Conservation (phyloP, 768 basidiomycete genomes). For the Hemileccinum impolitum region DNA sequence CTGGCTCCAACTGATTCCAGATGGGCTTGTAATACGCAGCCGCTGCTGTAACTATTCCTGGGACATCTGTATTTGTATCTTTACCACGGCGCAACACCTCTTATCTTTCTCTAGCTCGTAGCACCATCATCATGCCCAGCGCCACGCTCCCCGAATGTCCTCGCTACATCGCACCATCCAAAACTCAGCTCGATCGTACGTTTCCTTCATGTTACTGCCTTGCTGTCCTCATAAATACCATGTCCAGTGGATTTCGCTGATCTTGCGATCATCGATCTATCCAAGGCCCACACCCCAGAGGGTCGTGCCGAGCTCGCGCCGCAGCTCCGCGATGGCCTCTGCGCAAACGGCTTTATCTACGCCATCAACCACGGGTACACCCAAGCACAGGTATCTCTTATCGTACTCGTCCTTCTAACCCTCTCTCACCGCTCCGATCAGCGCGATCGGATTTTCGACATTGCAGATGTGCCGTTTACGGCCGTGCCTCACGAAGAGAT, state of each 20-base stretch:
- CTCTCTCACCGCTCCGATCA: conserved; percentile 23
- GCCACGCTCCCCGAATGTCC: conserved; percentile 31
- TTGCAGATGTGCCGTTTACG: conserved; percentile 45
- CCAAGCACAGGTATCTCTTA: conserved; percentile 31
- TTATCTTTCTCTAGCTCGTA: no score
- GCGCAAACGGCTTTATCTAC: conserved; percentile 38
- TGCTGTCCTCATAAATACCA: conserved; percentile 11
- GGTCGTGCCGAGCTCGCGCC: conserved; percentile 39
- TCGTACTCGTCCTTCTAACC: not conserved
- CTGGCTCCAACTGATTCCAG: no score
- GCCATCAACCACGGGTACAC: conserved; percentile 39
- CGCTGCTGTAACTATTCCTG: no score
- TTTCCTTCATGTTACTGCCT: not conserved
- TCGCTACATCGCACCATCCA: conserved; percentile 32
- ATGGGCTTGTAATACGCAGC: no score
- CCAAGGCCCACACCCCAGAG: conserved; percentile 38
- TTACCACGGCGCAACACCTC: no score
- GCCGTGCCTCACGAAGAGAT: conserved; percentile 42
- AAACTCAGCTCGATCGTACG: conserved; percentile 35
- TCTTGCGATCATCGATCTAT: conserved; percentile 50
- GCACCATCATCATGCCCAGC: conserved; percentile 27
- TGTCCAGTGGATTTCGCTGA: conserved; percentile 46
- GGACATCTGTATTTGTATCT: no score
- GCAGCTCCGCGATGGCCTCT: conserved; percentile 46
- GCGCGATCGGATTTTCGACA: conserved; percentile 47